These are phyloP conservation scores for Nicotiana obtusifolia DNA, from an alignment of 257 asterid species.

Conservation along the genomic window DNA sequence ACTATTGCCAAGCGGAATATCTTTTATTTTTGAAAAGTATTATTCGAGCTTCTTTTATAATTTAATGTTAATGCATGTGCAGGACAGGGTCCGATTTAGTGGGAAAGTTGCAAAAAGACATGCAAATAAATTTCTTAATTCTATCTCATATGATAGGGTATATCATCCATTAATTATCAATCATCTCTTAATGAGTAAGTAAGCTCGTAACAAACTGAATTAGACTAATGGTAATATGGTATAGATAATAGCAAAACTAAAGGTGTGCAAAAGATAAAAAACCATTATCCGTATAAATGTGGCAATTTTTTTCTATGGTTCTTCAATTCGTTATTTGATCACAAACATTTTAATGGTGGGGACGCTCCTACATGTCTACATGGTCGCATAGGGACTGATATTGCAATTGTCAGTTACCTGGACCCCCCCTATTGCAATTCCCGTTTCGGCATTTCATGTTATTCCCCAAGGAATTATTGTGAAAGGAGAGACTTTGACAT, in stretches of 20 bases:
- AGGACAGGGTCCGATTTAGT: no score
- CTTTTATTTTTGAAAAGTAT: no score
- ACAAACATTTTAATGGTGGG: background rate
- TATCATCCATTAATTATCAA: background rate
- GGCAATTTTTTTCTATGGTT: no score
- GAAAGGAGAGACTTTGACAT: background rate
- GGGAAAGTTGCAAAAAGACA: background rate
- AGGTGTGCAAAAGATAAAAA: background rate
- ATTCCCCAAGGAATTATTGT: background rate
- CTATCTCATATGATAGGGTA: background rate
- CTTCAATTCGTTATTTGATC: no score
- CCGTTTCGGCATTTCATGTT: no score
- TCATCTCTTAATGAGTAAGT: background rate
- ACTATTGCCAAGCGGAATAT: no score
- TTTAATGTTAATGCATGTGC: no score
- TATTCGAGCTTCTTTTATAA: background rate
- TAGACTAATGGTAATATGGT: background rate
- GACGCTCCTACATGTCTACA: background rate
- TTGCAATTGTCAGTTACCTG: background rate
- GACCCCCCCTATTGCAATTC: background rate
- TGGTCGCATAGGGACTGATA: background rate
- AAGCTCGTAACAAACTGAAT: background rate
- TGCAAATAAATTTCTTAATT: background rate
- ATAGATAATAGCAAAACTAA: background rate
- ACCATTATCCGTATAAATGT: no score